A percentile compares a stretch with the other conserved stretches of the same genome.
These are phyloP conservation scores for Cyanidium caldarium DNA, from an alignment of 23 red algal genomes.

Conservation along the genomic window DNA sequence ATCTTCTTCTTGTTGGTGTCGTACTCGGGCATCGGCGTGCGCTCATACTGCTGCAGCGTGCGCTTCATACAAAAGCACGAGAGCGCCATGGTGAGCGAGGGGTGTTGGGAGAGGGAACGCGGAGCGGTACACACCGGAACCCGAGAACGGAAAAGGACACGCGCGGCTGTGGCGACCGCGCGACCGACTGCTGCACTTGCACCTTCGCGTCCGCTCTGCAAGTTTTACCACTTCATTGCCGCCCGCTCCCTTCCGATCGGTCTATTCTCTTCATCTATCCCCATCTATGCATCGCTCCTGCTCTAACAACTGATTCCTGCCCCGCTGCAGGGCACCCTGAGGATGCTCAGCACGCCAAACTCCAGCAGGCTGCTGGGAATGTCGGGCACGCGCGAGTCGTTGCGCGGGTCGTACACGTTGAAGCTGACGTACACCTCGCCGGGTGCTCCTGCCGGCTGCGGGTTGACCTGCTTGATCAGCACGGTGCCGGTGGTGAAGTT, in stretches of 20 bases:
- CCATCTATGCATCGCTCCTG: too few relatives aligned
- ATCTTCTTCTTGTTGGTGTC: background rate
- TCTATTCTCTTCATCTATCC: too few relatives aligned
- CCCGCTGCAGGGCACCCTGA: background rate
- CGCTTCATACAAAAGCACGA: background rate
- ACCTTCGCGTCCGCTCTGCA: too few relatives aligned
- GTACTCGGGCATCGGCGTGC: background rate
- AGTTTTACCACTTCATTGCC: too few relatives aligned
- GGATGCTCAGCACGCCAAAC: background rate
- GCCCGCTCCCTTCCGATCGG: too few relatives aligned
- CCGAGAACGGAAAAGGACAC: too few relatives aligned
- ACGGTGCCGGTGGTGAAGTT: background rate
- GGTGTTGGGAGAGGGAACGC: too few relatives aligned
- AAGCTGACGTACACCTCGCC: background rate
- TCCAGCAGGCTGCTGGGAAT: constrained; percentile 1
- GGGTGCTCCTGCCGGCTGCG: background rate
- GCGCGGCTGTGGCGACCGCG: too few relatives aligned
- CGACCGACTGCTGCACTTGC: too few relatives aligned
- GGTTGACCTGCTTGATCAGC: background rate
- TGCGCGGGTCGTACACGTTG: background rate
- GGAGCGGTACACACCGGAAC: too few relatives aligned
- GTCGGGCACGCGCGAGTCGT: background rate
- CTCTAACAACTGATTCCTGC: background rate
- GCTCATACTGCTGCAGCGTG: background rate
- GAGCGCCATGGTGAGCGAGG: background rate